phyloP scores from a whole-genome alignment of 345 rosid species.

The Lumnitzera racemosa region DNA sequence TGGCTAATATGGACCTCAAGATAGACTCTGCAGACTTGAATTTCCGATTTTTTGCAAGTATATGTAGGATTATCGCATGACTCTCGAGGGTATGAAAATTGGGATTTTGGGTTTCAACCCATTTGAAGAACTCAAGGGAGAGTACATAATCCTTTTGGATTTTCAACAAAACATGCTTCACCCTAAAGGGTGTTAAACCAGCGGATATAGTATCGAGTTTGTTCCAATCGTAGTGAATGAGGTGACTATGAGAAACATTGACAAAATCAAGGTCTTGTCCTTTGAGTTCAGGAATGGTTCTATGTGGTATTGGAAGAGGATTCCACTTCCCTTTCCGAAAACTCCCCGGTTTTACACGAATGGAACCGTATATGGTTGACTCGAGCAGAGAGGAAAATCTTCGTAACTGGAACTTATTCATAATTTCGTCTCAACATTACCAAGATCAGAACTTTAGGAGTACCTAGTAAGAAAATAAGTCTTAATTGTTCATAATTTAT shows the following conservation, averaged over 20 bases:
- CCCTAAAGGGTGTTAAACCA: slow-evolving; percentile 44
- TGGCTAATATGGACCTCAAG: slow-evolving; percentile 25
- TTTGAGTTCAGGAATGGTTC: slow-evolving; percentile 49
- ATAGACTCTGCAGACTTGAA: slow-evolving; percentile 67
- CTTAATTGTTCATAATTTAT: too few relatives aligned
- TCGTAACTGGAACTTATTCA: too few relatives aligned
- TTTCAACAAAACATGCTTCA: slow-evolving; percentile 53
- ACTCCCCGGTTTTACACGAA: too few relatives aligned
- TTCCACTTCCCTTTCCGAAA: slow-evolving; percentile 3
- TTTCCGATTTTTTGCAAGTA: slow-evolving; percentile 55
- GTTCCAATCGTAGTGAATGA: slow-evolving; percentile 76
- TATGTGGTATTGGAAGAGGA: slow-evolving; percentile 60
- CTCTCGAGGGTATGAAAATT: slow-evolving; percentile 46
- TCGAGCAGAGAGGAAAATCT: too few relatives aligned
- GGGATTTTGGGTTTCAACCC: slow-evolving; percentile 42
- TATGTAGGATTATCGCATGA: slow-evolving; percentile 56
- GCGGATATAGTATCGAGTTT: slow-evolving; percentile 36
- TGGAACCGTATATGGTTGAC: too few relatives aligned
- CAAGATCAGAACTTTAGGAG: too few relatives aligned
- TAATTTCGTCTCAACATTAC: too few relatives aligned
- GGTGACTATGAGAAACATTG: slow-evolving; percentile 72
- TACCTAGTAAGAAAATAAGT: too few relatives aligned
- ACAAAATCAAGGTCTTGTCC: slow-evolving; percentile 83
- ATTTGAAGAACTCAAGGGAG: slow-evolving; percentile 69
- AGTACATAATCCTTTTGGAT: slow-evolving; percentile 57